Evolutionary conservation across 2,329 filamentous ascomycete species (phyloP).

Genomic region (Biscogniauxia mediterranea): DNA sequence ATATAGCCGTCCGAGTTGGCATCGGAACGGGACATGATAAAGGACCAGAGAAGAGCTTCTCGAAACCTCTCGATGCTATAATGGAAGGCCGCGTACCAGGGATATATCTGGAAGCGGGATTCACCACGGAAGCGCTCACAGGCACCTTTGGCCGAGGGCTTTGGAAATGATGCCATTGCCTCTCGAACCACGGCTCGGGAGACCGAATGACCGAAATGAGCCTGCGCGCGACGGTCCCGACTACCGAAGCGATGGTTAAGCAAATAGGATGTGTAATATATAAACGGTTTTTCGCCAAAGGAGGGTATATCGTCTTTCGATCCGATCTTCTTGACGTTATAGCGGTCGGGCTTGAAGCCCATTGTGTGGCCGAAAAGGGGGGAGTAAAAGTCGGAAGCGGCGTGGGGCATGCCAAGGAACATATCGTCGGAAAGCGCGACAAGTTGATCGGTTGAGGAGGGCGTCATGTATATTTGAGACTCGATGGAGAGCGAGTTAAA

Average conservation of each 20-base stretch:
- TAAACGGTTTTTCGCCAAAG: slow-evolving; percentile 44
- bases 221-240: slow-evolving; percentile 42
- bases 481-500: slow-evolving; percentile 45
- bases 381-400: slow-evolving; percentile 43
- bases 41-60: slow-evolving; percentile 43
- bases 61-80: slow-evolving; percentile 44
- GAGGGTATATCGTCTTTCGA: slow-evolving; percentile 34
- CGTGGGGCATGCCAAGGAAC: slow-evolving; percentile 41
- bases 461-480: slow-evolving; percentile 42
- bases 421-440: slow-evolving; percentile 45
- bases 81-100: slow-evolving; percentile 42
- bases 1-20: slow-evolving; percentile 39
- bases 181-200: slow-evolving; percentile 39
- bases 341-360: slow-evolving; percentile 42
- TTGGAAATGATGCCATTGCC: slow-evolving; percentile 40
- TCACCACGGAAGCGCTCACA: slow-evolving; percentile 43
- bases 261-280: slow-evolving; percentile 44
- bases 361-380: slow-evolving; percentile 42
- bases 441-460: slow-evolving; percentile 39
- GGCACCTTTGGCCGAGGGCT: slow-evolving; percentile 38
- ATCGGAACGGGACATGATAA: slow-evolving; percentile 40
- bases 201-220: slow-evolving; percentile 42
- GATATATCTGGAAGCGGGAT: slow-evolving; percentile 41
- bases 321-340: slow-evolving; percentile 33
- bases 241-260: slow-evolving; percentile 44